These are phyloP conservation scores for Craterostigma plantagineum DNA, from an alignment of 257 asterid genomes.

Conservation along the genomic window DNA sequence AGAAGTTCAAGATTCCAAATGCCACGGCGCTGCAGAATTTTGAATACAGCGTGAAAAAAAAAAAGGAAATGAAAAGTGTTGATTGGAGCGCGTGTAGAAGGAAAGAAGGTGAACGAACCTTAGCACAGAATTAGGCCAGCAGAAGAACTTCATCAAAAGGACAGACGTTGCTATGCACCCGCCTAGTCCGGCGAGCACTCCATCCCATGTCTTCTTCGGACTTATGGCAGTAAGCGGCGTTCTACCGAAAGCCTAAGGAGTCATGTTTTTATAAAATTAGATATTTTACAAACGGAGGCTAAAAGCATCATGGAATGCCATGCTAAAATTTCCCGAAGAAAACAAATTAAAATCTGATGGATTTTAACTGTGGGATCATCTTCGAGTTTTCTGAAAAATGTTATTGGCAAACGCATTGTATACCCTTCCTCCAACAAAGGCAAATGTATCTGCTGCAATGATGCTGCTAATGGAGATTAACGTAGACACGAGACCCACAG, in stretches of 20 bases:
- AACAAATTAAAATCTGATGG: too few species aligned
- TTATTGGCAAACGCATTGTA: not conserved
- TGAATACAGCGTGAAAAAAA: not conserved
- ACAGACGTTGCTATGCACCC: conserved; percentile 70
- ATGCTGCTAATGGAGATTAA: conserved; percentile 75
- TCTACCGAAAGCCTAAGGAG: conserved; percentile 77
- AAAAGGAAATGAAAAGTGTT: too few species aligned
- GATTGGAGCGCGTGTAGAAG: too few species aligned
- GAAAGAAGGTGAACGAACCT: conserved; percentile 28
- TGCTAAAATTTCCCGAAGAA: too few species aligned
- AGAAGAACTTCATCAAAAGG: conserved; percentile 44
- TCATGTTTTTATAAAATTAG: not conserved
- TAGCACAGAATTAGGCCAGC: conserved; percentile 62
- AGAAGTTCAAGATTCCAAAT: conserved; percentile 67
- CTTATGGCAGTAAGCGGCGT: conserved; percentile 76
- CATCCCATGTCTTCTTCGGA: conserved; percentile 99
- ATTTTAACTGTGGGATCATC: too few species aligned
- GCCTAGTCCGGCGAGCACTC: conserved; percentile 70
- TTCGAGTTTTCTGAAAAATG: not conserved
- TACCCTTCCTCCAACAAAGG: conserved; percentile 94
- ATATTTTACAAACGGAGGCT: not conserved
- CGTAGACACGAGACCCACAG: conserved; percentile 95
- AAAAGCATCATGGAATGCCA: not conserved
- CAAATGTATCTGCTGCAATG: conserved; percentile 94
- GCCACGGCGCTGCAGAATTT: conserved; percentile 48